Evolutionary conservation across 73 alveolate genomes (phyloP).

Genomic region (Uronychia setigera): DNA sequence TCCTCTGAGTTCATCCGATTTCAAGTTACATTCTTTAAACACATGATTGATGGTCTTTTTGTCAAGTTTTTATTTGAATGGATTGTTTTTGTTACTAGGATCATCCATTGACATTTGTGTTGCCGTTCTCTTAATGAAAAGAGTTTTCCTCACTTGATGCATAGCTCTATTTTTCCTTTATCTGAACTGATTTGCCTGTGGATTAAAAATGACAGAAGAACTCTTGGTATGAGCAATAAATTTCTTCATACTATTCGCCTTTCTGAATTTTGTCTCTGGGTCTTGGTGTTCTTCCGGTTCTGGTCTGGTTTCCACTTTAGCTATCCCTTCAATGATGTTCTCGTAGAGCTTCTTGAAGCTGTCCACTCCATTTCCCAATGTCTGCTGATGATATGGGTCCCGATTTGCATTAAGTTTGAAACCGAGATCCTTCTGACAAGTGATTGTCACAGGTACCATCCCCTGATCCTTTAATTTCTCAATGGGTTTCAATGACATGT

Average conservation of each 20-base stretch:
- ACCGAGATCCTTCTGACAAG: neutral
- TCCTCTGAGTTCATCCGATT: neutral
- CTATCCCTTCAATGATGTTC: neutral
- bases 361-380: neutral
- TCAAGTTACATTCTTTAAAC: neutral
- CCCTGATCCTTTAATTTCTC: neutral
- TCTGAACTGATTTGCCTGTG: neutral
- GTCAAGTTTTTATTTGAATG: neutral
- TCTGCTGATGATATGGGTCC: neutral
- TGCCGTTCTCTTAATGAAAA: neutral
- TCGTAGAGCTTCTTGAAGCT: neutral
- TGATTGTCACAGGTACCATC: neutral
- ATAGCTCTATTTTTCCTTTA: neutral
- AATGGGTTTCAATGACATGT: neutral
- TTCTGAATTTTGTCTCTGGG: neutral
- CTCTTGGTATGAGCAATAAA: neutral
- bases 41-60: neutral
- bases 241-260: neutral
- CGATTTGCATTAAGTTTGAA: neutral
- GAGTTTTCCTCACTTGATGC: neutral
- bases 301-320: neutral
- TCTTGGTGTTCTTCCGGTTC: neutral
- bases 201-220: neutral
- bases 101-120: neutral
- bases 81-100: neutral